Evolutionary conservation across 1,139 yeast species (phyloP).

Genomic region (Sugiyamaella grinbergsii): DNA sequence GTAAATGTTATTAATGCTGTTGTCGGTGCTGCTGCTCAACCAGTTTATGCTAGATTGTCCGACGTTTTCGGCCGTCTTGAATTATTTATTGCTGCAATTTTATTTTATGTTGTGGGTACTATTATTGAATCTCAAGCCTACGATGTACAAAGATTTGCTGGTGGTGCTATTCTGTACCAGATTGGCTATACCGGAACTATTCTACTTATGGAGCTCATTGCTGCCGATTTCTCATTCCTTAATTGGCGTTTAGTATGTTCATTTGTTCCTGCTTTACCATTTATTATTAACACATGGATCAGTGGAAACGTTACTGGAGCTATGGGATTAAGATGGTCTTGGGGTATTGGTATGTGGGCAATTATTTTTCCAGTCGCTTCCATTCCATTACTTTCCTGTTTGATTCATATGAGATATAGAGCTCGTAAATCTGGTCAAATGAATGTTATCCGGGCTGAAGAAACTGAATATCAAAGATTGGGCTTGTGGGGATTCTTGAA

Average conservation of each 20-base stretch:
- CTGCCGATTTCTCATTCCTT: slow-evolving; percentile 66
- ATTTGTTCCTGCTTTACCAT: slow-evolving; percentile 68
- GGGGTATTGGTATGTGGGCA: slow-evolving; percentile 82
- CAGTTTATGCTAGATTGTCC: slow-evolving; percentile 66
- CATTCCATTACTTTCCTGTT: slow-evolving; percentile 57
- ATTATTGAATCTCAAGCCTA: slow-evolving; percentile 68
- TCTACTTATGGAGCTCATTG: slow-evolving; percentile 56
- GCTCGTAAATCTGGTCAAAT: slow-evolving; percentile 58
- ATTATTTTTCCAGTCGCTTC: slow-evolving; percentile 67
- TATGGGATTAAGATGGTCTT: slow-evolving; percentile 55
- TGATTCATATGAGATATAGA: slow-evolving; percentile 56
- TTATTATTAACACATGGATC: slow-evolving; percentile 76
- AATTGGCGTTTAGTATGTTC: slow-evolving; percentile 70
- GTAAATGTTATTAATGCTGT: slow-evolving; percentile 64
- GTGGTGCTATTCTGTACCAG: slow-evolving; percentile 71
- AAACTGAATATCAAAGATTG: slow-evolving; percentile 36
- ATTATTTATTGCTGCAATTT: slow-evolving; percentile 53
- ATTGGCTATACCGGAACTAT: slow-evolving; percentile 69
- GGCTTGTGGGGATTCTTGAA: slow-evolving; percentile 38
- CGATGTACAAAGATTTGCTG: slow-evolving; percentile 67
- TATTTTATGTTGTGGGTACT: slow-evolving; percentile 70
- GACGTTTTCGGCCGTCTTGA: slow-evolving; percentile 72
- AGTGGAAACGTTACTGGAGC: slow-evolving; percentile 57
- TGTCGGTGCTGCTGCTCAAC: slow-evolving; percentile 72
- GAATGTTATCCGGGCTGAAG: slow-evolving; percentile 39